Evolutionary conservation across 805 yeast species (phyloP), one percentile per base, ranked within the genome.

Genomic region (Yarrowia porcina): DNA sequence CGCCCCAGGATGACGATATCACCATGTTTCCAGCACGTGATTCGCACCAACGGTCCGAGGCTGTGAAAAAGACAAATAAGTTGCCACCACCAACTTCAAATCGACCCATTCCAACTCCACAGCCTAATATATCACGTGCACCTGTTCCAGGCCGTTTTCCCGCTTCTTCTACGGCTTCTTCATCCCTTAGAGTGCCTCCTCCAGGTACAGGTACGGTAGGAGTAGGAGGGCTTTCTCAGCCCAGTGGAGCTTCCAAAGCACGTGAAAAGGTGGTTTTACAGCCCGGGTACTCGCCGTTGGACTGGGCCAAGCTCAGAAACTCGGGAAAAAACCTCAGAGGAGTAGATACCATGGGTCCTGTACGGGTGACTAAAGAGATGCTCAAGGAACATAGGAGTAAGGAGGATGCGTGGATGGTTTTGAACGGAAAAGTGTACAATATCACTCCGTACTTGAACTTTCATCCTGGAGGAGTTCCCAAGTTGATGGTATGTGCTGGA

Each of bases 391-490:
- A 93, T 72, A 79, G 76, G 18, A 72, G 79, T 0, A 66, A 65
- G n/a, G 81, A 81, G 0, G 96, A 94, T 70, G 89, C 89, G 64
- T 93, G 98, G 98, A 87, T 94, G 3, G 83, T 83, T 33, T 79
- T 93, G 8, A 83, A 83, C 45, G 89, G 91, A 4, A 87, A 83
- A 69, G 96, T 93, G 1, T 93, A 89, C 76, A 90, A 92, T 70
- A 78, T 93, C n/a, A 85, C 97, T 0, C 85, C 88, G 12, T 93
- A 94, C 73, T 71, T 94, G 35, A 77, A 82, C 62, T 94, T 85
- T 73, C 99, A 93, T 68, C 99, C 99, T 0, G 99, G 99, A 35
- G 99, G 99, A 1, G 84, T 79, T 4, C 84, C 83, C 7, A 89
- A 90, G 69, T 75, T 93, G 42, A 77, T 89, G 83, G 81, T 83